Percentiles rank a stretch among this genome's conserved stretches.
phyloP scores from a whole-genome alignment of 768 basidiomycete genomes.

The Naganishia kalamii region DNA sequence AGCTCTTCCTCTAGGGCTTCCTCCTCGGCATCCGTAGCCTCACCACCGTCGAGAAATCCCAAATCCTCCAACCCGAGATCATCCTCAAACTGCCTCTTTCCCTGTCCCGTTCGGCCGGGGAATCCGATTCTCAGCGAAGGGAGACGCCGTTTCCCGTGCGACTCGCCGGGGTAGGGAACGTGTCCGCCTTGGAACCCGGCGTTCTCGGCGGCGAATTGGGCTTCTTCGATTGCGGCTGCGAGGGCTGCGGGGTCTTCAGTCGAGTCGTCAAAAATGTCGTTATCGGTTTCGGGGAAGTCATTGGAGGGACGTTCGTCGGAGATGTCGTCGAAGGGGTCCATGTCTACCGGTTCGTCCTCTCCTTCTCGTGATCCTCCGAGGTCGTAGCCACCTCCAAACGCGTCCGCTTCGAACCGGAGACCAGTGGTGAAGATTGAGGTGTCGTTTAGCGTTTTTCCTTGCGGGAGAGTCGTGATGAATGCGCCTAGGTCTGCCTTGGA shows the following conservation, averaged over 20 bases:
- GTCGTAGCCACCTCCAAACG: background rate
- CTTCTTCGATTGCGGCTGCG: slow-evolving; percentile 9
- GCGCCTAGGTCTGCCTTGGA: slow-evolving; percentile 64
- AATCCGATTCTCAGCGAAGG: background rate
- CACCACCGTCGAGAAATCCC: background rate
- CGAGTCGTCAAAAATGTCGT: too few relatives aligned
- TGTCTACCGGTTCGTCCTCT: too few relatives aligned
- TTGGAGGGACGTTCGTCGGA: too few relatives aligned
- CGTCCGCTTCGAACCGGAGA: slow-evolving; percentile 53
- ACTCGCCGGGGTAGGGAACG: too few relatives aligned
- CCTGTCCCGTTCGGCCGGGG: background rate
- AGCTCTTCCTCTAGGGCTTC: background rate
- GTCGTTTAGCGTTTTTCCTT: slow-evolving; percentile 57
- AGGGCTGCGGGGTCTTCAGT: too few relatives aligned
- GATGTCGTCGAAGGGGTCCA: too few relatives aligned
- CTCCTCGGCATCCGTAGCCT: background rate
- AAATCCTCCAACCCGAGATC: slow-evolving; percentile 5
- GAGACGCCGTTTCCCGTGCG: background rate
- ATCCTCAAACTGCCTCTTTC: background rate
- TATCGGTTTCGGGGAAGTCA: too few relatives aligned
- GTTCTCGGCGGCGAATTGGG: background rate
- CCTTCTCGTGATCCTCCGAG: slow-evolving; percentile 5
- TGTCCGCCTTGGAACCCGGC: background rate
- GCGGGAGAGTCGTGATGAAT: slow-evolving; percentile 77
- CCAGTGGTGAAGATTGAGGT: slow-evolving; percentile 86